Base-by-base conservation (phyloP, 164 flowering plant genomes). In the Umbilicus rupestris region DNA sequence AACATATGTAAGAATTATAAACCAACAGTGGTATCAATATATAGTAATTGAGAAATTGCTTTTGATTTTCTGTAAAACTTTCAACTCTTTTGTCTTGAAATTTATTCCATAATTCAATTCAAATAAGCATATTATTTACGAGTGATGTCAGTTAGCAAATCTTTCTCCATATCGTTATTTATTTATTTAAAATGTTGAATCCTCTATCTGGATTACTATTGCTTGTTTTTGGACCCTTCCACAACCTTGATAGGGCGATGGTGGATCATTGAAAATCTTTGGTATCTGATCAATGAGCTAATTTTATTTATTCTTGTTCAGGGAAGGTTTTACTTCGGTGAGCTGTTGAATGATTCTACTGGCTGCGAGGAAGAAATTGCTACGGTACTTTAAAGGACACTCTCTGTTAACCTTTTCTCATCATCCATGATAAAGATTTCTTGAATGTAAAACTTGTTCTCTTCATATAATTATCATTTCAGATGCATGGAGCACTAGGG, bases 291-390 rank as follows among this genome's bases (percentile, higher is more conserved):
- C 60, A 55, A 1, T 26, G 16, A 2, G 33, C 6, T 28, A 7
- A 52, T 26, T 28, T 28, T 52, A 1, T 42, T 10, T 10, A 14
- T 26, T 24, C 41, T 42, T 42, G 37, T 64, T 57, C 89, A 93
- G 98, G 98, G 98, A 3, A 83, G 95, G 57, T 93, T 93, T 76
- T 93, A 90, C 69, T 93, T 93, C 73, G 98, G 98, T 62, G 84
- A 88, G 72, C 83, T 81, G 20, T 50, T 85, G 82, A 80, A 84
- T 45, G 91, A 89, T 33, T 24, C 78, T 60, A 9, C 44, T 75
- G 91, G 85, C 9, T 93, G 98, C 73, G 89, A 87, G 74, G 88
- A 76, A 41, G 67, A 86, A 41, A 63, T 69, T 68, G 82, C 87
- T 8, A 78, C 84, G 83, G 98, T 93, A 86, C 70, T 2, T 10